Evolutionary conservation across 768 basidiomycete species (phyloP).

Genomic region (Tricholoma hemisulphureum): DNA sequence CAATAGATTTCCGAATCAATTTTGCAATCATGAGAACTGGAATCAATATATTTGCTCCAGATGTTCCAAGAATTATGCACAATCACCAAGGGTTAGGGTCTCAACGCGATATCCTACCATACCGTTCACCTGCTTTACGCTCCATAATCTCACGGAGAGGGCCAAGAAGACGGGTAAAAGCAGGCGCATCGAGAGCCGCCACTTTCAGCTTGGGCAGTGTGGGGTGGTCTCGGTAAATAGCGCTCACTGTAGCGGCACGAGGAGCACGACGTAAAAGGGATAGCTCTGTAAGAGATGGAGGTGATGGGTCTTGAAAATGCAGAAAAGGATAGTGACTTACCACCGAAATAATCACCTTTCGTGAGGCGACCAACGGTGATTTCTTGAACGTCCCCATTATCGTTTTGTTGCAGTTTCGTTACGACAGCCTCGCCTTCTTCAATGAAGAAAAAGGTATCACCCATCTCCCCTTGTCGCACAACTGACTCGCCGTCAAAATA

Average conservation of each 20-base stretch:
- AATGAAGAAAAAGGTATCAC: conserved; percentile 96
- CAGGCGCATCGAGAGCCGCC: conserved; percentile 87
- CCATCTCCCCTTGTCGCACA: conserved; percentile 90
- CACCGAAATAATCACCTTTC: conserved; percentile 98
- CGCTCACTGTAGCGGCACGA: conserved; percentile 95
- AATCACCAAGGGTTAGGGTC: not conserved
- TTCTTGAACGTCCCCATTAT: conserved; percentile 58
- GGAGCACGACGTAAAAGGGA: conserved; percentile 86
- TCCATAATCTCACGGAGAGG: conserved; percentile 93
- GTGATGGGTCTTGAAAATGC: not conserved
- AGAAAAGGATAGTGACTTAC: conserved; percentile 42
- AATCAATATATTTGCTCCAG: not conserved
- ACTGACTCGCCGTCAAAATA: conserved; percentile 85
- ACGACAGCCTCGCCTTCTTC: conserved; percentile 92
- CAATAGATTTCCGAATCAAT: too few species aligned
- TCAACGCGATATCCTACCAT: conserved; percentile 2
- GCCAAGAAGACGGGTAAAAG: conserved; percentile 92
- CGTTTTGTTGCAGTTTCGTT: conserved; percentile 66
- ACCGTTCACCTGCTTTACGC: conserved; percentile 69
- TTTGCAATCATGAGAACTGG: not conserved
- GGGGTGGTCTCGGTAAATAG: conserved; percentile 50
- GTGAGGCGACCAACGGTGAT: conserved; percentile 71
- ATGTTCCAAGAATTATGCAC: conserved; percentile 1
- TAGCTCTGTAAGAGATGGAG: conserved; percentile 57
- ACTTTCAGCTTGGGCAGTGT: conserved; percentile 76